phyloP scores from a whole-genome alignment of 345 rosid genomes.

The Populus alba region DNA sequence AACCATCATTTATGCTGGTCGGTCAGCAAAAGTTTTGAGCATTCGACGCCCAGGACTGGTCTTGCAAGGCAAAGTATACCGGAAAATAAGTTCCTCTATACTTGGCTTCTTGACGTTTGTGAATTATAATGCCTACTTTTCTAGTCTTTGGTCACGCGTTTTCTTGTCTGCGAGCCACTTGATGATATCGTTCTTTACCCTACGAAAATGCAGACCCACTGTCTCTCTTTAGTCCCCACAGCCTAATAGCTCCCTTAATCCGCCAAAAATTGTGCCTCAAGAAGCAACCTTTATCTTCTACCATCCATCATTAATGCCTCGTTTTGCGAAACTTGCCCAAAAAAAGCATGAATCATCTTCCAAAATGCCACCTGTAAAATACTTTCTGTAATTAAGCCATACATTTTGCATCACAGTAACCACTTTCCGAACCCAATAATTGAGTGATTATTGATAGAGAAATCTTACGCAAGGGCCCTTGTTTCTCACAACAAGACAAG shows the following conservation, averaged over 20 bases:
- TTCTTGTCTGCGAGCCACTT: neutral
- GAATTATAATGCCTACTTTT: neutral
- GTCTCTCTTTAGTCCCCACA: neutral
- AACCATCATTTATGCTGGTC: neutral
- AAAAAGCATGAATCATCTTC: too few relatives aligned
- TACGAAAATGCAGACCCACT: neutral
- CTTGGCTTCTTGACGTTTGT: neutral
- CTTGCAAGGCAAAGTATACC: neutral
- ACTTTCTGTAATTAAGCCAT: too few relatives aligned
- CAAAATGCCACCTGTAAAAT: too few relatives aligned
- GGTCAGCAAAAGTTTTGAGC: neutral
- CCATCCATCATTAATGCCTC: too few relatives aligned
- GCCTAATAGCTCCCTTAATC: neutral
- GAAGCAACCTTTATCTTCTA: too few relatives aligned
- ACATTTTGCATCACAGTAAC: too few relatives aligned
- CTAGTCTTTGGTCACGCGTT: neutral
- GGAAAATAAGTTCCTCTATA: neutral
- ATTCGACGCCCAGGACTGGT: neutral
- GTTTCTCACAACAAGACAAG: constrained; percentile 21
- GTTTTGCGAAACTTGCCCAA: too few relatives aligned
- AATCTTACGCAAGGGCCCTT: neutral
- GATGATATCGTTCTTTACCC: neutral
- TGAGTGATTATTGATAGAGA: neutral
- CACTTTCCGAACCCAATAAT: neutral
- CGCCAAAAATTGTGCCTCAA: too few relatives aligned